These are phyloP conservation scores for Gossypium raimondii DNA, from an alignment of 345 rosid species.

Conservation along the genomic window DNA sequence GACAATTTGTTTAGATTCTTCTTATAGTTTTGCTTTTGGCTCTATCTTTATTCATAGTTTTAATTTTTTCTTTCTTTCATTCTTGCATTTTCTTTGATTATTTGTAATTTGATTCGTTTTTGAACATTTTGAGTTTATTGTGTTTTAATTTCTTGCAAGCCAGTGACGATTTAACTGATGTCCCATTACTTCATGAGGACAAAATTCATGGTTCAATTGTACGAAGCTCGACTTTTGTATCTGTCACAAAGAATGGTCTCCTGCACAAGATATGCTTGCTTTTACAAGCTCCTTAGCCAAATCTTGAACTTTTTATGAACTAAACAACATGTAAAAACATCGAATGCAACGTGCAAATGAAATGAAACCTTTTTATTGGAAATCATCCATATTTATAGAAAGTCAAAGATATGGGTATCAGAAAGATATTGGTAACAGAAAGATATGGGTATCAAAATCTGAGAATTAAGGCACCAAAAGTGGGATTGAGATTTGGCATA, in stretches of 20 bases:
- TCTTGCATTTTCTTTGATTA: not conserved
- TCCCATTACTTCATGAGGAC: not conserved
- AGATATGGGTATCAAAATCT: too few species aligned
- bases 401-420: too few species aligned
- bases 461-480: too few species aligned
- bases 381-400: too few species aligned
- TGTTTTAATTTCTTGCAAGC: not conserved
- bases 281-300: slow-evolving; percentile 5
- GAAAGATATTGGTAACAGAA: too few species aligned
- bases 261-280: slow-evolving; percentile 38
- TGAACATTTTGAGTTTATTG: not conserved
- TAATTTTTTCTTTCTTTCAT: too few species aligned
- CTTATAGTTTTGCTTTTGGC: too few species aligned
- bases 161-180: not conserved
- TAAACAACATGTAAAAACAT: not conserved
- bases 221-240: slow-evolving; percentile 36
- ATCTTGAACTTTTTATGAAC: not conserved
- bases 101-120: not conserved
- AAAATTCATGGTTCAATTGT: not conserved
- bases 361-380: too few species aligned
- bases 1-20: too few species aligned
- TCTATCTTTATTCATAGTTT: too few species aligned
- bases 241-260: slow-evolving; percentile 37
- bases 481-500: too few species aligned
- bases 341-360: not conserved